Evolutionary conservation across 768 basidiomycete species (phyloP), one percentile per base, ranked within the genome.

Genomic region (Chalciporus chontae): DNA sequence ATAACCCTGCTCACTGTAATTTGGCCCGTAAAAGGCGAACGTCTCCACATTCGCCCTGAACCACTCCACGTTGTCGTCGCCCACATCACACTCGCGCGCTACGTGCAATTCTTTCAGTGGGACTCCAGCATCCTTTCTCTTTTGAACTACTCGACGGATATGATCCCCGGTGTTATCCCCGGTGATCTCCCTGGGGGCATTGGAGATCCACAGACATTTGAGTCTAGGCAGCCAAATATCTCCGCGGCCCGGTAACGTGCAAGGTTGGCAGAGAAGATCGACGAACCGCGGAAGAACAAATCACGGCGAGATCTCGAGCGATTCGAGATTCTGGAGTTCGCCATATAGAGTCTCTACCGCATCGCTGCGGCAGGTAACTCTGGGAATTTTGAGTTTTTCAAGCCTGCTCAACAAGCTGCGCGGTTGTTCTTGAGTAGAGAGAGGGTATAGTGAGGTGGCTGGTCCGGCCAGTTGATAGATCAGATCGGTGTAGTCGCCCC

Each of bases 401-500:
- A 89, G 62, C 14, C 71, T 70, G 14, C 65, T 66, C 37, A 87
- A 72, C 45, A 64, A 39, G 38, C 57, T 67, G 15, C 24, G 54
- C 48, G 74, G 71, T 14, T 63, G 63, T 40, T 70, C 69, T 9
- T 70, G 49, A 58, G 15, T 73, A 63, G 19, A 41, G 1, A 4
- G 50, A 53, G 3, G 51, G 43, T 8, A 63, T 18, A 43, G 1
- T 3, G 50, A 54, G 4, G 52, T 46, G 9, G 59, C 44, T 9
- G 64, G 66, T 41, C 52, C 47, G 8, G 44, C 55, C 24, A 87
- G 72, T 43, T 73, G 70, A 29, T 60, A 51, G 24, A 77, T 71
- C 46, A 87, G 69, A 0, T 72, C 68, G 6, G 72, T 72, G 58
- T 74, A 85, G 54, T 88, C 84, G 15, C 70, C 73, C 1, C 69